These are phyloP conservation scores for Xylaria venustula DNA, from an alignment of 495 filamentous ascomycete genomes.

Conservation along the genomic window DNA sequence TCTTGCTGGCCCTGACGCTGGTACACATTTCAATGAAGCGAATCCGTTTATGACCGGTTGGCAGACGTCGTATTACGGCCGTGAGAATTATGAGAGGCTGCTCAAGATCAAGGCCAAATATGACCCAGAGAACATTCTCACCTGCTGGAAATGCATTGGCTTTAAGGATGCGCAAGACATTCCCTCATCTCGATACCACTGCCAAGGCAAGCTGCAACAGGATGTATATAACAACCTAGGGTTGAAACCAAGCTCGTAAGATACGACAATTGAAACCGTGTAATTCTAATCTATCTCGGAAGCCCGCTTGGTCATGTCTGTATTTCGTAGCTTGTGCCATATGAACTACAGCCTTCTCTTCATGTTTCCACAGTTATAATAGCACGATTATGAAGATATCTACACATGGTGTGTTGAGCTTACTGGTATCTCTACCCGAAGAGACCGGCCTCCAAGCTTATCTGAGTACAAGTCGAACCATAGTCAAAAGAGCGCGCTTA, in stretches of 20 bases:
- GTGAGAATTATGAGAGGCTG: constrained; percentile 40
- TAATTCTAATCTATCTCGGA: neutral
- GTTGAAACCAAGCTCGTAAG: constrained; percentile 3
- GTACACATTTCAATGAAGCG: constrained; percentile 50
- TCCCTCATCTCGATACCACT: constrained; percentile 20
- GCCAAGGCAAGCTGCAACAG: constrained; percentile 23
- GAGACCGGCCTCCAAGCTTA: too few relatives aligned
- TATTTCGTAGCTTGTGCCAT: neutral
- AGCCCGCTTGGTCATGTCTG: neutral
- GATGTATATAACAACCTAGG: constrained; percentile 18
- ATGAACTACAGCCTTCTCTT: too few relatives aligned
- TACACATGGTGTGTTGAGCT: too few relatives aligned
- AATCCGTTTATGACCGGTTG: constrained; percentile 45
- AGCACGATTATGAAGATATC: too few relatives aligned
- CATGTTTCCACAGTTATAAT: too few relatives aligned
- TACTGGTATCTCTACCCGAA: too few relatives aligned
- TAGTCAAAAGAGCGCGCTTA: too few relatives aligned
- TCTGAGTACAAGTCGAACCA: too few relatives aligned
- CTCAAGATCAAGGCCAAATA: constrained; percentile 43
- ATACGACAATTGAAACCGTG: neutral
- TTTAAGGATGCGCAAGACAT: constrained; percentile 33
- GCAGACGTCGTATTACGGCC: constrained; percentile 49
- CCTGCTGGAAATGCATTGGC: constrained; percentile 48
- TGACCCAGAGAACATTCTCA: constrained; percentile 47
- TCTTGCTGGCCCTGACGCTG: constrained; percentile 42